phyloP scores from a whole-genome alignment of 148 eudicot species.

The Silene uniflora region DNA sequence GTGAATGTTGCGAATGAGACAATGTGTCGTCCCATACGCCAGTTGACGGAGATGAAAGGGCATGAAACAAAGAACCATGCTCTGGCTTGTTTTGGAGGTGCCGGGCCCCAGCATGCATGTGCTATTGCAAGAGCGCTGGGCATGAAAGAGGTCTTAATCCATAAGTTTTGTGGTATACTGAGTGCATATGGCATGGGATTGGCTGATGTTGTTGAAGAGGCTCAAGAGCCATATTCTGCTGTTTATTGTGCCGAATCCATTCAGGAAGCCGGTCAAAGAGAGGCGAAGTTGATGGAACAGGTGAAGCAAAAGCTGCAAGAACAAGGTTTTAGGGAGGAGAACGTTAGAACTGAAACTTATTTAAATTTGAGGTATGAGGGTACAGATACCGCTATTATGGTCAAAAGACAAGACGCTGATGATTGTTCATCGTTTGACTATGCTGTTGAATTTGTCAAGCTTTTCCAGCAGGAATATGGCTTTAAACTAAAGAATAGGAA shows the following conservation, averaged over 20 bases:
- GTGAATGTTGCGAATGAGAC: conserved; percentile 97
- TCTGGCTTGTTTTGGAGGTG: conserved; percentile 99
- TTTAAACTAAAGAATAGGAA: conserved; percentile 80
- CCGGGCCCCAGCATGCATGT: conserved; percentile 99
- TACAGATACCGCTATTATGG: conserved; percentile 97
- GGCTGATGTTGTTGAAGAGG: conserved; percentile 96
- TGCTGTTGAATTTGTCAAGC: conserved; percentile 67
- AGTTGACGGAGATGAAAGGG: conserved; percentile 98
- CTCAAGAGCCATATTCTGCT: conserved; percentile 85
- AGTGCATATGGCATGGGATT: conserved; percentile 99
- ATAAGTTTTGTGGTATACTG: conserved; percentile 92
- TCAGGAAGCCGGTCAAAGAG: conserved; percentile 65
- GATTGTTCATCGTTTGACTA: conserved; percentile 61
- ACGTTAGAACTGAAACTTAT: conserved; percentile 61
- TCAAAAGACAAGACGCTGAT: conserved; percentile 42
- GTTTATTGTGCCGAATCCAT: conserved; percentile 64
- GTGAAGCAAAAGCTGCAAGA: conserved; percentile 64
- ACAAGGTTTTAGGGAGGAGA: conserved; percentile 75
- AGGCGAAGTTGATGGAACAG: conserved; percentile 50
- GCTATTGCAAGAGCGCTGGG: conserved; percentile 96
- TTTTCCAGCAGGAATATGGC: conserved; percentile 89
- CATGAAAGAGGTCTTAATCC: conserved; percentile 88
- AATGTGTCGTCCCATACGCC: conserved; percentile 98
- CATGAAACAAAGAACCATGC: conserved; percentile 92
- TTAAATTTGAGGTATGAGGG: conserved; percentile 91